Conservation (phyloP, 176 grass and related monocot genomes). For the Thalia dealbata region DNA sequence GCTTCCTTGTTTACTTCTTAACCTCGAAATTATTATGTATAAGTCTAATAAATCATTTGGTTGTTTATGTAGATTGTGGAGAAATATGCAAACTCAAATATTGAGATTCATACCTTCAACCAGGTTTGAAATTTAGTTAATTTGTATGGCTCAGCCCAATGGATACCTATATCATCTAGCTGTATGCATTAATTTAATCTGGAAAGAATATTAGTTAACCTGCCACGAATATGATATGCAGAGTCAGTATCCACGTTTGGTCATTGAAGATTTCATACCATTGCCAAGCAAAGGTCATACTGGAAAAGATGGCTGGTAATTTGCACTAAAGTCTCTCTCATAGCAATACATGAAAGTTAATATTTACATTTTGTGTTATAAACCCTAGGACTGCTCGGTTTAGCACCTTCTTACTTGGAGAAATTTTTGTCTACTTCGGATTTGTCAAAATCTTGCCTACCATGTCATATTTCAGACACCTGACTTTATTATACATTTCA, state of each 20-base stretch:
- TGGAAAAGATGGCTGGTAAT: constrained; percentile 70
- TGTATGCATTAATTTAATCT: neutral
- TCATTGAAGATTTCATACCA: constrained; percentile 61
- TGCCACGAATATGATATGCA: constrained; percentile 31
- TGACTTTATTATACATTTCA: too few species aligned
- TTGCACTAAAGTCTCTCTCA: neutral
- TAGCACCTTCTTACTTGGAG: too few species aligned
- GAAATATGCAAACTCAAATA: constrained; percentile 67
- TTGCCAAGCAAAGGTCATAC: constrained; percentile 61
- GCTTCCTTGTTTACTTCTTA: neutral
- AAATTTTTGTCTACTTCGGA: too few species aligned
- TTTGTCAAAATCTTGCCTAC: too few species aligned
- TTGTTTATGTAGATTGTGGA: constrained; percentile 57
- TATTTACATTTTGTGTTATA: neutral
- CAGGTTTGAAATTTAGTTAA: constrained; percentile 29
- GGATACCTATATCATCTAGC: too few species aligned
- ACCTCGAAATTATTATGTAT: neutral
- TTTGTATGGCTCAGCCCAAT: neutral
- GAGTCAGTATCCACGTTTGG: constrained; percentile 92
- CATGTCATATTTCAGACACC: too few species aligned
- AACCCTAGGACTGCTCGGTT: neutral
- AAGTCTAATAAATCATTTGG: neutral
- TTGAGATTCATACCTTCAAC: constrained; percentile 92
- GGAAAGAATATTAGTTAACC: neutral
- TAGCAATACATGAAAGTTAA: neutral